Conservation (phyloP, 805 yeast genomes). For the Starmerella cellae region DNA sequence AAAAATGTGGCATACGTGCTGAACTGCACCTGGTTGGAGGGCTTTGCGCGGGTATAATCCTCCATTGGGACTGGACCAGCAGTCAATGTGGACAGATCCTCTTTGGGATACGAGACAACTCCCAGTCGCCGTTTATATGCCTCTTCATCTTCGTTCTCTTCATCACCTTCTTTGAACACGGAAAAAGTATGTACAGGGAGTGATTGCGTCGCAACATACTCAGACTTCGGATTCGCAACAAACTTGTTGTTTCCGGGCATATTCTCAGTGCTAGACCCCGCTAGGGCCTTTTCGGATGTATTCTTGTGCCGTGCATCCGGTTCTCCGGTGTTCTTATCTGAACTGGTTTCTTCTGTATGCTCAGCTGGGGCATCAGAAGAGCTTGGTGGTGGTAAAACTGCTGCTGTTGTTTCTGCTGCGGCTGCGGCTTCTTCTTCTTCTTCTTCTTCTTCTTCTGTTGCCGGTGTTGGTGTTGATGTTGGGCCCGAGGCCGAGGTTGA, state of each 20-base stretch:
- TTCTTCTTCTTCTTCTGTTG: no score
- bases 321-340: neutral
- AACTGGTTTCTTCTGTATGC: neutral
- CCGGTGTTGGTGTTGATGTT: no score
- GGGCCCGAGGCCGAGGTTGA: no score
- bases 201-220: constrained; percentile 57
- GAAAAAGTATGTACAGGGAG: constrained; percentile 58
- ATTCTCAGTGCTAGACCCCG: neutral
- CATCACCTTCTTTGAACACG: constrained; percentile 53
- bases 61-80: constrained; percentile 83
- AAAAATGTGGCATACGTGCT: constrained; percentile 72
- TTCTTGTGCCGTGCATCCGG: neutral
- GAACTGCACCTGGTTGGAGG: constrained; percentile 82
- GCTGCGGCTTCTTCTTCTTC: no score
- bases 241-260: constrained; percentile 23
- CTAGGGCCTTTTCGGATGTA: neutral
- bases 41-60: constrained; percentile 74
- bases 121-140: constrained; percentile 64
- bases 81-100: constrained; percentile 55
- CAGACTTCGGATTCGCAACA: constrained; percentile 56
- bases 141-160: constrained; percentile 58
- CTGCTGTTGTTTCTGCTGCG: no score
- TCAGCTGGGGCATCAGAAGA: no score
- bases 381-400: no score
- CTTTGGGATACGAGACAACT: constrained; percentile 79